Percentiles rank a stretch among this genome's conserved stretches.
phyloP scores from a whole-genome alignment of 2,329 filamentous ascomycete genomes.

The Orbilia javanica region DNA sequence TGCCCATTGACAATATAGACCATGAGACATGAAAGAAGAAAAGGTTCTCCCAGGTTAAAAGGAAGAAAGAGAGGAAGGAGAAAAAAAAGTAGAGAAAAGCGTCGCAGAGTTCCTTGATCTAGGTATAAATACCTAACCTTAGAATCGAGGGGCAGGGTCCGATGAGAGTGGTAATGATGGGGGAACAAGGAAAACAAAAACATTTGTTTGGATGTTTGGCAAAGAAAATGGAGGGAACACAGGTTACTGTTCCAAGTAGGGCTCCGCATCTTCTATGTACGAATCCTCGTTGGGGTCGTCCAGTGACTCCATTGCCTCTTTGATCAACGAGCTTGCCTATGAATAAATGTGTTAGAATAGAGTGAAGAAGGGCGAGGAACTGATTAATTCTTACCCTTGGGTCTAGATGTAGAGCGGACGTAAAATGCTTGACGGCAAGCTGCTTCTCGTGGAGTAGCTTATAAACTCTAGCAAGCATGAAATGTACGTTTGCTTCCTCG shows the following conservation, averaged over 20 bases:
- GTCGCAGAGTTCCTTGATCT: constrained; percentile 23
- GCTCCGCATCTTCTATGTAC: constrained; percentile 56
- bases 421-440: constrained; percentile 91
- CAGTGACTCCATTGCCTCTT: constrained; percentile 93
- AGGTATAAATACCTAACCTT: background rate
- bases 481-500: constrained; percentile 96
- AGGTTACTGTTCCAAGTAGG: constrained; percentile 53
- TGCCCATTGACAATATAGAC: background rate
- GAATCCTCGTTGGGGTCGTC: constrained; percentile 80
- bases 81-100: background rate
- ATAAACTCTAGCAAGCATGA: constrained; percentile 87
- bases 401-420: constrained; percentile 92
- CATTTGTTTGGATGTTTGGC: background rate
- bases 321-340: constrained; percentile 91
- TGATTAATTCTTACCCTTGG: constrained; percentile 80
- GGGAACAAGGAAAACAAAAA: background rate
- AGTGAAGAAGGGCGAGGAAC: background rate
- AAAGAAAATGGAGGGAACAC: background rate
- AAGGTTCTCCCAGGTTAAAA: background rate
- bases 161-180: background rate
- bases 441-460: constrained; percentile 79
- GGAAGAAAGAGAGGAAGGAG: background rate
- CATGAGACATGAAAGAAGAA: background rate
- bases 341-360: background rate
- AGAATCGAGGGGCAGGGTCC: background rate